Evolutionary conservation across 108 stramenopile genomes (phyloP), one percentile per base, ranked within the genome.

Genomic region (Licmophora abbreviata): DNA sequence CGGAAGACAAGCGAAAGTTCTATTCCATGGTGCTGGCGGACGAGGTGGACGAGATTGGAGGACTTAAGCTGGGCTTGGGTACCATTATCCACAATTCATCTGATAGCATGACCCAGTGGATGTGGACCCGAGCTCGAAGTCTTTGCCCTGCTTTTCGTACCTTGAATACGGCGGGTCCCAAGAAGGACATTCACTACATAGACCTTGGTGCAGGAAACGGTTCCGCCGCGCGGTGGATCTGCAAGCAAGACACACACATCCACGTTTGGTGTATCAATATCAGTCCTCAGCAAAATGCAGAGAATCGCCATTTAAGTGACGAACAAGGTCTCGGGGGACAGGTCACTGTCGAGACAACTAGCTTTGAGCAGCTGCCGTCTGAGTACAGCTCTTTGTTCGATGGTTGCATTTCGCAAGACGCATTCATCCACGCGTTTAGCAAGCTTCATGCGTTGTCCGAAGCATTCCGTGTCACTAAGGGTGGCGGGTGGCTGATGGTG

Each of bases 401-500:
- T 49, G 37, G 67, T 27, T 49, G 56, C 32, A 68, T 79, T 46
- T 64, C 66, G 22, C 78, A 79, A 50, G 78, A 79, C 46, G 78
- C 78, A 6, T 74, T 75, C 43, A 68, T 79, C 37, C 78, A 79
- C 47, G 60, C 78, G 11, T 54, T 52, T 10, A 35, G 29, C 43
- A 79, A 79, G 54, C 35, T 45, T 2, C 35, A 48, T 21, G 57
- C 68, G 0, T 79, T 66, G 46, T 23, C 29, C 18, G 74, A 79
- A 48, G 78, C 78, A n/a, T 65, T 61, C 44, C 71, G 74, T 18
- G 54, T 79, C 26, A 71, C 71, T 15, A 71, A 72, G 33, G 63
- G 61, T 14, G 78, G 78, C 17, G 78, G 73, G 37, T 66, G 58
- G 27, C 64, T 79, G n/a, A 50, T 79, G 41, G 60, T 79, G 53